phyloP scores from a whole-genome alignment of 2,329 filamentous ascomycete species.

The Ophiocordyceps robertsii region DNA sequence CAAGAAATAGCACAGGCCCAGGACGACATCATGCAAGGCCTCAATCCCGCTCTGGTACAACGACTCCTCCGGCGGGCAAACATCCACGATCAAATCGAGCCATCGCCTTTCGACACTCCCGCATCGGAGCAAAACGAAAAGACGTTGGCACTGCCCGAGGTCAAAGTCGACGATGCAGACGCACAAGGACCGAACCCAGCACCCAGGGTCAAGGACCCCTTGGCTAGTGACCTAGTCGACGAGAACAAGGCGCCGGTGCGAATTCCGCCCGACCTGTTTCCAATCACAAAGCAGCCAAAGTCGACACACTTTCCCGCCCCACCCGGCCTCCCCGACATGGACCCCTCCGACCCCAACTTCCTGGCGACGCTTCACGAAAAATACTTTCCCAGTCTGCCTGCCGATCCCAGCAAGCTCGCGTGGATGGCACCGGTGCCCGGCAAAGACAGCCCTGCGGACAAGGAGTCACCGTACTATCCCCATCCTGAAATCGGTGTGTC shows the following conservation, averaged over 20 bases:
- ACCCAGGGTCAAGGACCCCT: neutral
- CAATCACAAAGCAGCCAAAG: conserved; percentile 23
- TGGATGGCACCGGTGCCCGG: conserved; percentile 75
- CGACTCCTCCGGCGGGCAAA: conserved; percentile 64
- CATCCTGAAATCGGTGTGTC: conserved; percentile 59
- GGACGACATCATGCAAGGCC: conserved; percentile 61
- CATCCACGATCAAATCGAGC: conserved; percentile 47
- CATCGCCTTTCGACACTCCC: conserved; percentile 28
- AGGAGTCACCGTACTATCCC: conserved; percentile 71
- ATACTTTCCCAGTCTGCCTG: conserved; percentile 81
- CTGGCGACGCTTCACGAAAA: conserved; percentile 74
- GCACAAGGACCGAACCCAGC: neutral
- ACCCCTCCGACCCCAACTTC: conserved; percentile 73
- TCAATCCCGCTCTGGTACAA: conserved; percentile 66
- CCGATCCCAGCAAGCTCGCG: conserved; percentile 72
- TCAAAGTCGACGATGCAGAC: conserved; percentile 20
- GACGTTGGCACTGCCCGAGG: conserved; percentile 13
- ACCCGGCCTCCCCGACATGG: conserved; percentile 52
- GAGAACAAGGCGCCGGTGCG: conserved; percentile 28
- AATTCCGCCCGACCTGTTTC: conserved; percentile 28
- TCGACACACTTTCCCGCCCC: conserved; percentile 50
- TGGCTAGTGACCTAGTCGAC: conserved; percentile 17
- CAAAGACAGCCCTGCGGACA: conserved; percentile 48
- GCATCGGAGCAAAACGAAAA: conserved; percentile 6
- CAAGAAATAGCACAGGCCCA: conserved; percentile 72